Conservation (phyloP, 768 basidiomycete species). For the Podaxis mareebaensis region DNA sequence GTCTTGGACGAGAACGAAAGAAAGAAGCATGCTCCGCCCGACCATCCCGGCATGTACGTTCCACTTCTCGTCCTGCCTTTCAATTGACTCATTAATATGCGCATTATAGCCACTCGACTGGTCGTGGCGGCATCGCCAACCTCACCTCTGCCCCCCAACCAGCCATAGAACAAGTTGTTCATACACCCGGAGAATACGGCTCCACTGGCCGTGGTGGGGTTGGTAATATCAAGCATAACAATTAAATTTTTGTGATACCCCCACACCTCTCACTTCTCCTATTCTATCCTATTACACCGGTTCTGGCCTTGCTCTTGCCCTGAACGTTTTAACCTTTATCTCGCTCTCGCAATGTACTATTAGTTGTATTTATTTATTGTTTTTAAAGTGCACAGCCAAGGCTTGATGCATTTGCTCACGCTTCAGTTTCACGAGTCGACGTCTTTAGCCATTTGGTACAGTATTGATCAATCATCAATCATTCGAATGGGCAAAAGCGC, state of each 20-base stretch:
- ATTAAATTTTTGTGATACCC: background rate
- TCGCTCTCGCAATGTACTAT: no score
- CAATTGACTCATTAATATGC: background rate
- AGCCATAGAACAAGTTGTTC: constrained; percentile 33
- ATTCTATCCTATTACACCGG: background rate
- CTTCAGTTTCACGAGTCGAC: no score
- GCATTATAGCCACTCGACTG: constrained; percentile 59
- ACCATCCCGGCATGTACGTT: constrained; percentile 40
- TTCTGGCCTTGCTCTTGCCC: no score
- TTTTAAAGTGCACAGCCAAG: no score
- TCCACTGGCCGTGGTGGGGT: constrained; percentile 60
- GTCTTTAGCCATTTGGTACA: no score
- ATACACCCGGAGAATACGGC: constrained; percentile 30
- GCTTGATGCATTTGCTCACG: no score
- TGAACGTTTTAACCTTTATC: no score
- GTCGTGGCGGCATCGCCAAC: constrained; percentile 71
- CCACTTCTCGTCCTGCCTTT: background rate
- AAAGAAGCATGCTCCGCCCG: constrained; percentile 25
- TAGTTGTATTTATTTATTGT: no score
- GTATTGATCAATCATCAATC: no score
- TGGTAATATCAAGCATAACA: constrained; percentile 48
- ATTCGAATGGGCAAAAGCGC: no score
- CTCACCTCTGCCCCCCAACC: constrained; percentile 42
- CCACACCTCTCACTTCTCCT: background rate
- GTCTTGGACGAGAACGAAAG: constrained; percentile 28